Conservation (phyloP, 495 filamentous ascomycete species). For the Talaromyces ruber region DNA sequence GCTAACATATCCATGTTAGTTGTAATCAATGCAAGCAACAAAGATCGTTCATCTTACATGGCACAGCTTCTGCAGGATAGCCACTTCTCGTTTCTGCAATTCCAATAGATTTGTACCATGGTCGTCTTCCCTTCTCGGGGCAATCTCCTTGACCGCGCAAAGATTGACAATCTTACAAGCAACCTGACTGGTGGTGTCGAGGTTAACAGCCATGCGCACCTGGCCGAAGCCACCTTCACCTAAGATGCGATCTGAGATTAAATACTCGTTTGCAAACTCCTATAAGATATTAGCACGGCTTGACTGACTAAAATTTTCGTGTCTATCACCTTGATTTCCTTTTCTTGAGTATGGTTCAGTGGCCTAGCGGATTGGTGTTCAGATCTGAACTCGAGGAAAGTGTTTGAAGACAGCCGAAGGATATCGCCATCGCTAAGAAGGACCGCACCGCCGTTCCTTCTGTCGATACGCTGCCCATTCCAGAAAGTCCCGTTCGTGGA, state of each 20-base stretch:
- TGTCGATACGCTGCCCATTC: conserved; percentile 39
- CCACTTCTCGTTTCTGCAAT: conserved; percentile 36
- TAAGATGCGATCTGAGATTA: conserved; percentile 38
- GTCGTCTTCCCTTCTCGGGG: conserved; percentile 1
- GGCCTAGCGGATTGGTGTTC: neutral
- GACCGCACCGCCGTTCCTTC: conserved; percentile 22
- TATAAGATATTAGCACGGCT: conserved; percentile 19
- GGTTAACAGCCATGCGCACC: conserved; percentile 40
- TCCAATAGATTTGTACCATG: neutral
- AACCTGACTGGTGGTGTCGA: conserved; percentile 27
- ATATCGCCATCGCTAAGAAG: conserved; percentile 49
- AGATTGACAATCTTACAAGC: conserved; percentile 47
- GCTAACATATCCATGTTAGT: conserved; percentile 29
- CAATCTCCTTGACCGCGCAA: conserved; percentile 7
- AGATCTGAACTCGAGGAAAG: conserved; percentile 17
- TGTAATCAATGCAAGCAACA: neutral
- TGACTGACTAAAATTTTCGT: neutral
- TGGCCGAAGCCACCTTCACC: conserved; percentile 40
- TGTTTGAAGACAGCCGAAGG: conserved; percentile 19
- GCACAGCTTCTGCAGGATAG: conserved; percentile 45
- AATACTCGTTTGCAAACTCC: conserved; percentile 34
- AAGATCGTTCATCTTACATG: conserved; percentile 38
- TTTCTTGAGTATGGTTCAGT: neutral
- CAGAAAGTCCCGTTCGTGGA: conserved; percentile 50
- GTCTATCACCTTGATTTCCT: conserved; percentile 3